Conservation (phyloP, 2,329 filamentous ascomycete genomes). For the Pyricularia grisea region DNA sequence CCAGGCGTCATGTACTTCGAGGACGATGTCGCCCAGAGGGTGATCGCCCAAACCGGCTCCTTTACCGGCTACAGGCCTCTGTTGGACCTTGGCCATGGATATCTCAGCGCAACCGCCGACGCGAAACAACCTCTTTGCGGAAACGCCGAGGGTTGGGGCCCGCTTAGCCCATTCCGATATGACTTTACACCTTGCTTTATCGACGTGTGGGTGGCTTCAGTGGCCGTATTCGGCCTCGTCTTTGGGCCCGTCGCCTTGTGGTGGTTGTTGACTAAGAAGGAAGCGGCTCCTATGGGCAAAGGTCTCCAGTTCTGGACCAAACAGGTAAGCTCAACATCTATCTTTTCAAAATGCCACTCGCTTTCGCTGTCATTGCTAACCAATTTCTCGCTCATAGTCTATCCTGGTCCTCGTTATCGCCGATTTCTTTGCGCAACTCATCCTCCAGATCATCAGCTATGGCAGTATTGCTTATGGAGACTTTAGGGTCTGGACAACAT, state of each 20-base stretch:
- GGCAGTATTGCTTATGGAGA: slow-evolving; percentile 63
- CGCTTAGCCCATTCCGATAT: slow-evolving; percentile 75
- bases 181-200: slow-evolving; percentile 98
- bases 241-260: slow-evolving; percentile 69
- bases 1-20: slow-evolving; percentile 27
- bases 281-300: slow-evolving; percentile 58
- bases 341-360: not conserved
- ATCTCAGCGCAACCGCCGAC: slow-evolving; percentile 42
- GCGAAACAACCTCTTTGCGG: slow-evolving; percentile 69
- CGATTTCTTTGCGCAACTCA: slow-evolving; percentile 62
- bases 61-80: slow-evolving; percentile 47
- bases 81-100: slow-evolving; percentile 44
- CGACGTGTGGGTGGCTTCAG: slow-evolving; percentile 74
- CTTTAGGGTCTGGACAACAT: slow-evolving; percentile 77
- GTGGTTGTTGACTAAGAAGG: slow-evolving; percentile 65
- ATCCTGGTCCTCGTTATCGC: slow-evolving; percentile 59
- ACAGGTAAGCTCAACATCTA: slow-evolving; percentile 49
- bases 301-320: slow-evolving; percentile 93
- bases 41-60: slow-evolving; percentile 46
- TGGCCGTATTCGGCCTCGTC: slow-evolving; percentile 71
- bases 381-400: slow-evolving; percentile 19
- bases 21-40: slow-evolving; percentile 30
- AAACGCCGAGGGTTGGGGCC: slow-evolving; percentile 92
- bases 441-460: slow-evolving; percentile 64
- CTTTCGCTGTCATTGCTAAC: not conserved